Percentiles rank a stretch among this genome's conserved stretches.
phyloP scores from a whole-genome alignment of 202 grass and related monocot genomes.

The Eragrostis tef region DNA sequence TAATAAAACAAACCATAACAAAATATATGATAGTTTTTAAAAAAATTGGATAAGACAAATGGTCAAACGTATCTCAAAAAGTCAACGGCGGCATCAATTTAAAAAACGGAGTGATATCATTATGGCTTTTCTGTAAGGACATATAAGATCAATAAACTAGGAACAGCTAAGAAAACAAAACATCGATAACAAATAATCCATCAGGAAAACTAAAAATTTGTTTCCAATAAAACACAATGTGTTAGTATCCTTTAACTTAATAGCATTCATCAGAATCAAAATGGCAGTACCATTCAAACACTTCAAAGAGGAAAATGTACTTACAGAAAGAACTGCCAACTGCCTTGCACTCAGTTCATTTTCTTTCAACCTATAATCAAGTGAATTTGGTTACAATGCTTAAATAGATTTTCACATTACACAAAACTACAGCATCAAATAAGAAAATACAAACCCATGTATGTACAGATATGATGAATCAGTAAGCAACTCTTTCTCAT shows the following conservation, averaged over 20 bases:
- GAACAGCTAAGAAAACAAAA: constrained; percentile 17
- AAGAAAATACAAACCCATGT: constrained; percentile 75
- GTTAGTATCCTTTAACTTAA: constrained; percentile 10
- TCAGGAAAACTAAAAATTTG: constrained; percentile 29
- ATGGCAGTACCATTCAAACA: constrained; percentile 2
- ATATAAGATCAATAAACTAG: constrained; percentile 25
- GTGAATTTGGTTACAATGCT: constrained; percentile 15
- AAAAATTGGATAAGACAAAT: no score
- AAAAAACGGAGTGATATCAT: no score
- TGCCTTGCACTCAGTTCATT: constrained; percentile 65
- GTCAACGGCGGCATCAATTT: no score
- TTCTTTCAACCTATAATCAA: constrained; percentile 73
- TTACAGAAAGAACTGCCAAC: constrained; percentile 70
- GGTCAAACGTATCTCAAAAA: no score
- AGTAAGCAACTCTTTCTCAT: constrained; percentile 90
- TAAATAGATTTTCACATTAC: constrained; percentile 9
- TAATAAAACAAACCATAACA: no score
- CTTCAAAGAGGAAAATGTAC: constrained; percentile 49
- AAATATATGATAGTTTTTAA: no score
- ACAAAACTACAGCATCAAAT: constrained; percentile 30
- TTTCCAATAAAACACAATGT: constrained; percentile 25
- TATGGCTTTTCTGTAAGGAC: not conserved
- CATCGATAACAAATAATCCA: constrained; percentile 23
- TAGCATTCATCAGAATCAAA: constrained; percentile 17
- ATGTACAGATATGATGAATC: constrained; percentile 86